Conservation (phyloP, 2,329 filamentous ascomycete genomes). For the Fusarium chaquense region DNA sequence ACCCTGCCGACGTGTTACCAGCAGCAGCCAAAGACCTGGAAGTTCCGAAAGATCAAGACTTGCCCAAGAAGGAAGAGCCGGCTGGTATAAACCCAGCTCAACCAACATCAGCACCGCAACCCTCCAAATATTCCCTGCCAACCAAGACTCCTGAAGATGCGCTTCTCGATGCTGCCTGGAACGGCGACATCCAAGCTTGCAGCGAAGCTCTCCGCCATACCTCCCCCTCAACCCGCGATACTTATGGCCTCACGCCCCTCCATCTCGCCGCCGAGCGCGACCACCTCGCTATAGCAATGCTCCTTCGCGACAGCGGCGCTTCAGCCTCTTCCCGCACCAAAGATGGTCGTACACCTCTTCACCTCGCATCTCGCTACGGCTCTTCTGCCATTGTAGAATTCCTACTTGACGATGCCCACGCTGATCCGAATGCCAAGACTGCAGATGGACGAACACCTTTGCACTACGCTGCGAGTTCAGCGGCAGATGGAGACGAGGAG, state of each 20-base stretch:
- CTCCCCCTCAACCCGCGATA: slow-evolving; percentile 46
- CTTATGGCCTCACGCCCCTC: slow-evolving; percentile 48
- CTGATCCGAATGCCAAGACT: slow-evolving; percentile 48
- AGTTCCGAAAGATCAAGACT: neutral
- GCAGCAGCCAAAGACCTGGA: neutral
- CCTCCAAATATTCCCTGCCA: neutral
- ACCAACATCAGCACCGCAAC: neutral
- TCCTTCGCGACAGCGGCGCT: slow-evolving; percentile 49
- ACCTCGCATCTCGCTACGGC: slow-evolving; percentile 49
- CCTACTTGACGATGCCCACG: slow-evolving; percentile 48
- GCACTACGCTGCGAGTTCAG: slow-evolving; percentile 51
- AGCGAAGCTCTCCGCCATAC: slow-evolving; percentile 42
- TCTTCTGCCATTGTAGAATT: slow-evolving; percentile 50
- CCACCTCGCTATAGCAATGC: slow-evolving; percentile 51
- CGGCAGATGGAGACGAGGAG: slow-evolving; percentile 50
- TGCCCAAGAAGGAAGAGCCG: neutral
- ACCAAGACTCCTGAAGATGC: slow-evolving; percentile 40
- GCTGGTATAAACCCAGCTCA: slow-evolving; percentile 1
- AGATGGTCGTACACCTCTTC: slow-evolving; percentile 50
- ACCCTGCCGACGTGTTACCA: neutral
- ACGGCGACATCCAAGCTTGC: slow-evolving; percentile 47
- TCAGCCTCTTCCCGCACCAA: slow-evolving; percentile 46
- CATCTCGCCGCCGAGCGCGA: slow-evolving; percentile 52
- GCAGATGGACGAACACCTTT: slow-evolving; percentile 50
- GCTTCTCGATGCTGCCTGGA: slow-evolving; percentile 52